phyloP scores from a whole-genome alignment of 805 yeast species.

The Metschnikowia cerradonensis region DNA sequence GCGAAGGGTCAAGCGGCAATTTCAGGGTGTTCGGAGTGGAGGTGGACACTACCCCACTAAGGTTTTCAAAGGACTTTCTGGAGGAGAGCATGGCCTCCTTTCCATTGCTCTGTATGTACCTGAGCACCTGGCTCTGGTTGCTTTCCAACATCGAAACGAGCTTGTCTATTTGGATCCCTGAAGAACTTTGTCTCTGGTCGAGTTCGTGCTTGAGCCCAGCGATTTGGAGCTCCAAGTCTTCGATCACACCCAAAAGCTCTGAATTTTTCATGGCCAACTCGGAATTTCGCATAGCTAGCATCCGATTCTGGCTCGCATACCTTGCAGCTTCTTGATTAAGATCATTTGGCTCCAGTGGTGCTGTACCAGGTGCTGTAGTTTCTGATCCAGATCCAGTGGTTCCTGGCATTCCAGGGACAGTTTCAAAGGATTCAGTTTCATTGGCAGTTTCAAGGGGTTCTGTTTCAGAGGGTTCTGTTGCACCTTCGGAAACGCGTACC shows the following conservation, averaged over 20 bases:
- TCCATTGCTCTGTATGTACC: background rate
- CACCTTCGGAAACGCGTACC: background rate
- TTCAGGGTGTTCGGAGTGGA: slow-evolving; percentile 4
- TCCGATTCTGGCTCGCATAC: slow-evolving; percentile 47
- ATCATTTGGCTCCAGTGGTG: no score
- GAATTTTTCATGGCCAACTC: slow-evolving; percentile 47
- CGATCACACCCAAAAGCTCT: slow-evolving; percentile 49
- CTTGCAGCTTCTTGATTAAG: slow-evolving; percentile 5
- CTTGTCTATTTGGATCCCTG: background rate
- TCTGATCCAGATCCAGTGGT: background rate
- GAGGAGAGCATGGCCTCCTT: background rate
- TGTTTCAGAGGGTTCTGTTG: background rate
- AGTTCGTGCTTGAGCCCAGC: slow-evolving; percentile 7
- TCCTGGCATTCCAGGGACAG: background rate
- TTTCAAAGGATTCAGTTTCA: background rate
- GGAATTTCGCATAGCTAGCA: slow-evolving; percentile 59
- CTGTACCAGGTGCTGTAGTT: background rate
- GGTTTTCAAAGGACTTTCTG: background rate
- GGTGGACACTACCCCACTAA: background rate
- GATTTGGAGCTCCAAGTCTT: slow-evolving; percentile 50
- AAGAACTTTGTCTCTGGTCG: background rate
- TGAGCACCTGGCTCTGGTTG: slow-evolving; percentile 2
- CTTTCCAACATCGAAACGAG: background rate
- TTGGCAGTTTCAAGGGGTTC: background rate
- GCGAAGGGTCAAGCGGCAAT: background rate